These are phyloP conservation scores for Solanum hybrid DNA, from an alignment of 305 asterid genomes.

Conservation along the genomic window DNA sequence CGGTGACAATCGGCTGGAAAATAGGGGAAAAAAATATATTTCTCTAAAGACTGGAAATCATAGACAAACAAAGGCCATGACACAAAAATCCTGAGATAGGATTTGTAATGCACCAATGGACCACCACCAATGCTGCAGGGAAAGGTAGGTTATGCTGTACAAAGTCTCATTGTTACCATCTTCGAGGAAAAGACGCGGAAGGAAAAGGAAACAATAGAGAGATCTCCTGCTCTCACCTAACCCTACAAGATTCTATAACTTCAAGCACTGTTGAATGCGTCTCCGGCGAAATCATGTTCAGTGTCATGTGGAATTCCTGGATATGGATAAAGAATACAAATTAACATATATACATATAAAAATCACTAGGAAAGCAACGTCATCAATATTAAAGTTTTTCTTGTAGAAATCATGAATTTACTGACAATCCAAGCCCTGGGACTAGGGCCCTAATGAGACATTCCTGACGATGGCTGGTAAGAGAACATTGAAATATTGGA, in stretches of 20 bases:
- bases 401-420: neutral
- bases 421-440: neutral
- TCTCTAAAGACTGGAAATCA: neutral
- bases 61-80: neutral
- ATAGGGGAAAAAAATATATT: neutral
- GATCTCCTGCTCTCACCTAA: constrained; percentile 29
- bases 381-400: neutral
- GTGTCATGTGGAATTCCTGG: constrained; percentile 73
- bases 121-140: neutral
- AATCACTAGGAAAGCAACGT: neutral
- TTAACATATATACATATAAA: neutral
- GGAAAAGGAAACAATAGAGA: neutral
- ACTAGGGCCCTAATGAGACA: neutral
- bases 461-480: neutral
- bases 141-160: constrained; percentile 15
- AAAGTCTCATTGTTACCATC: neutral
- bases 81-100: constrained; percentile 8
- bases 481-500: neutral
- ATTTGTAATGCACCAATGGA: constrained; percentile 4
- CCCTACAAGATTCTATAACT: constrained; percentile 85
- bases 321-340: neutral
- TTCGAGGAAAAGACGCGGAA: neutral
- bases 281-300: constrained; percentile 77
- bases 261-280: constrained; percentile 67
- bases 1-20: neutral